Percentiles rank a stretch among this genome's conserved stretches.
Evolutionary conservation across 2,329 filamentous ascomycete genomes (phyloP).

Genomic region (Trichoderma sp.): DNA sequence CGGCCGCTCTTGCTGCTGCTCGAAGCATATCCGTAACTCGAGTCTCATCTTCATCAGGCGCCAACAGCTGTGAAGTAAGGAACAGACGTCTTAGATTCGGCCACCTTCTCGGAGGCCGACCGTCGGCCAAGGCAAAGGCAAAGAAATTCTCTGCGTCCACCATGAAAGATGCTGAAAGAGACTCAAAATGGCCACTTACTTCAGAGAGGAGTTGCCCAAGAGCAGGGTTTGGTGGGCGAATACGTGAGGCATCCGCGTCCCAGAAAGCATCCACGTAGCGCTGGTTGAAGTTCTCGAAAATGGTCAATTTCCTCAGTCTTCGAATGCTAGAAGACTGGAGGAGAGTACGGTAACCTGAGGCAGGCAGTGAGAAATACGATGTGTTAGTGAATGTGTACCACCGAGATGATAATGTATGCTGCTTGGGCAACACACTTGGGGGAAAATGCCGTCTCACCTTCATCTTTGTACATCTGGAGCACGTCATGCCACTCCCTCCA

Average conservation of each 20-base stretch:
- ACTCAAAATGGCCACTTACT: constrained; percentile 36
- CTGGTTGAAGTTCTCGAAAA: constrained; percentile 19
- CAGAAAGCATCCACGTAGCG: not conserved
- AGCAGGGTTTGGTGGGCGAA: constrained; percentile 32
- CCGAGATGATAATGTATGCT: not conserved
- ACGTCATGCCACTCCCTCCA: constrained; percentile 37
- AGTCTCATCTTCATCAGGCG: constrained; percentile 26
- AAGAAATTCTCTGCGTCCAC: constrained; percentile 39
- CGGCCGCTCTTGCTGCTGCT: constrained; percentile 34
- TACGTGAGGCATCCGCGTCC: not conserved
- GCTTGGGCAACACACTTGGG: not conserved
- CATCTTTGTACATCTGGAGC: not conserved
- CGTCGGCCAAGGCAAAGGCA: constrained; percentile 30
- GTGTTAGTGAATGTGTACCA: not conserved
- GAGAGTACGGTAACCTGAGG: not conserved
- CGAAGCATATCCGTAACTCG: constrained; percentile 35
- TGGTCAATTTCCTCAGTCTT: not conserved
- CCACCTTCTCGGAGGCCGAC: constrained; percentile 29
- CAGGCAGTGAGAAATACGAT: not conserved
- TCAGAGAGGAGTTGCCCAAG: constrained; percentile 35
- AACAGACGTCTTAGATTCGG: constrained; percentile 35
- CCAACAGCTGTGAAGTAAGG: constrained; percentile 37
- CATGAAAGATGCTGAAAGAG: constrained; percentile 37
- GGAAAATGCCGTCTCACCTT: constrained; percentile 7
- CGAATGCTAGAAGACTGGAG: not conserved